Percentiles rank a stretch among this genome's conserved stretches.
Conservation (phyloP, 306 rosid species). For the Glycine tomentella region DNA sequence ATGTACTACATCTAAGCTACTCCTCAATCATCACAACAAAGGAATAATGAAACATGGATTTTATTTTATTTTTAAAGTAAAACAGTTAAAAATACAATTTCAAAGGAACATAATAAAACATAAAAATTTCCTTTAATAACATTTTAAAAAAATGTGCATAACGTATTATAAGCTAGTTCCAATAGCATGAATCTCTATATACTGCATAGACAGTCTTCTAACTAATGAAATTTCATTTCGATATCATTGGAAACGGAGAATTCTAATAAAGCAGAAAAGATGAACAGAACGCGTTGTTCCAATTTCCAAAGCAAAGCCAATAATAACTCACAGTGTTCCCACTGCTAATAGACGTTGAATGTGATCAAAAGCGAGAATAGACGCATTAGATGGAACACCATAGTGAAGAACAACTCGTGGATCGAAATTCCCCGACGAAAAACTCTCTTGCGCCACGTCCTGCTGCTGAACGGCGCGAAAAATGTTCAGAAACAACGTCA, state of each 20-base stretch:
- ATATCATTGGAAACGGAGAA: constrained; percentile 29
- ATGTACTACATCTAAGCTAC: constrained; percentile 5
- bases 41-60: neutral
- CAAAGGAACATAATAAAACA: constrained; percentile 3
- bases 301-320: constrained; percentile 12
- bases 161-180: constrained; percentile 13
- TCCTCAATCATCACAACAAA: neutral
- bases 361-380: constrained; percentile 79
- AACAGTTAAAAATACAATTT: constrained; percentile 16
- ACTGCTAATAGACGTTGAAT: constrained; percentile 78
- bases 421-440: constrained; percentile 51
- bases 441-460: constrained; percentile 25
- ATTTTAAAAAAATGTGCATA: neutral
- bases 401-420: constrained; percentile 72
- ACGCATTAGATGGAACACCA: constrained; percentile 81
- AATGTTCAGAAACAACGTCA: constrained; percentile 35
- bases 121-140: neutral
- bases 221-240: constrained; percentile 20
- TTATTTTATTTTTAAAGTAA: neutral
- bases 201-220: neutral
- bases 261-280: constrained; percentile 12
- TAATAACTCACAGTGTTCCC: constrained; percentile 74
- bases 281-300: neutral
- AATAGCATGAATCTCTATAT: constrained; percentile 32
- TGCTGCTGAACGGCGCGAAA: constrained; percentile 32